Evolutionary conservation across 768 basidiomycete genomes (phyloP), one percentile per base, ranked within the genome.

Genomic region (Leccinellum albellum): DNA sequence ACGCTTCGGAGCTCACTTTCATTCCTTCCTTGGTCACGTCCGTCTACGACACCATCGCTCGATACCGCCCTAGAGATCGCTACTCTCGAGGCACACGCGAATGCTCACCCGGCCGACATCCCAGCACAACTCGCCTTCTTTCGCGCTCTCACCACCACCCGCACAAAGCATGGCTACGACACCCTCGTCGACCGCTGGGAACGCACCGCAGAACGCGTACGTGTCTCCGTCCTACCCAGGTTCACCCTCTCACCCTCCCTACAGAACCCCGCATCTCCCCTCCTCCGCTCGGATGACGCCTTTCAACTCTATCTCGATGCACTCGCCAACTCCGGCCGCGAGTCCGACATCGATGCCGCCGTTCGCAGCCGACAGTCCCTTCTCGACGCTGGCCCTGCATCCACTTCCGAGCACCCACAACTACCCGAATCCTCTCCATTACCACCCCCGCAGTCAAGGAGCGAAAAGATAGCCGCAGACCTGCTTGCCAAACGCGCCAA

Each of bases 161-260:
- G 83, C 51, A 75, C 87, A 32, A 83, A 81, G 55, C 79, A 85
- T 35, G 12, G 47, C 1, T 86, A 86, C 69, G 86, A 91, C 57
- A 74, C 88, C 23, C 74, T 92, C 55, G 83, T 91, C 55, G 84
- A 76, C 65, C 82, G 90, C 54, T 94, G 91, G 91, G 91, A 94
- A 68, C 79, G 85, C 62, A 84, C 87, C 80, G 82, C 82, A 64
- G 88, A 92, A 80, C 91, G 87, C 67, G 91, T 92, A 74, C 63
- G 89, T 83, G 37, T 40, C 37, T 29, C 14, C 9, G 40, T 51
- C 40, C 37, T 37, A n/a, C 35, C 12, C 14, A 10, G 45, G 9
- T 42, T 32, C 17, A 13, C 51, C 23, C 4, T 15, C 35, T 56
- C 50, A 51, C 49, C 50, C 69, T 45, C 3, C 26, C 28, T 57